These are phyloP conservation scores for Colletotrichum sp. DNA, from an alignment of 2,329 filamentous ascomycete genomes.

Conservation along the genomic window DNA sequence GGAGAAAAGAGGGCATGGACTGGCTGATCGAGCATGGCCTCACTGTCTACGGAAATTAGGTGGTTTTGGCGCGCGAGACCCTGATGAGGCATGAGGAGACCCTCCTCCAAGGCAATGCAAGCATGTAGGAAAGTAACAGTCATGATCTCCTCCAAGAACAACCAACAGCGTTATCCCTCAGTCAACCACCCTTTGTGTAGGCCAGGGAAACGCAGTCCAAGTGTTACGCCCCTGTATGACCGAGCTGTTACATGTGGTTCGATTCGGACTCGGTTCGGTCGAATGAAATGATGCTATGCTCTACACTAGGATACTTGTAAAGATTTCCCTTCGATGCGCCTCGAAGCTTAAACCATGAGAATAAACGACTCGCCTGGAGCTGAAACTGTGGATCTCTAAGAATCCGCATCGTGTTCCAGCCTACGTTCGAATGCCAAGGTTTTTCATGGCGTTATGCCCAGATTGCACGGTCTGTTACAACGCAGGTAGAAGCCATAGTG, in stretches of 20 bases:
- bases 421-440: not conserved
- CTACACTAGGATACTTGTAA: not conserved
- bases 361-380: not conserved
- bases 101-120: not conserved
- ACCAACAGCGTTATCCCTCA: not conserved
- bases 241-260: not conserved
- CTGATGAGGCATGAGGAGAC: not conserved
- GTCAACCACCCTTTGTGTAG: not conserved
- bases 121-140: not conserved
- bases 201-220: not conserved
- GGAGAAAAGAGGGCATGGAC: constrained; percentile 30
- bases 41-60: constrained; percentile 28
- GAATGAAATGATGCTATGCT: not conserved
- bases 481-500: not conserved
- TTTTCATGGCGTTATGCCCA: not conserved
- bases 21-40: constrained; percentile 32
- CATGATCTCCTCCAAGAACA: not conserved
- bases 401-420: not conserved
- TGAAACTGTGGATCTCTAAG: not conserved
- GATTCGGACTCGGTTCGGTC: not conserved
- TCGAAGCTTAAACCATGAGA: not conserved
- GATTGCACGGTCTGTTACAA: not conserved
- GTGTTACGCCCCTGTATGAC: not conserved
- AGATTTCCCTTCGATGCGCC: not conserved
- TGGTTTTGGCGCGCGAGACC: not conserved